phyloP scores from a whole-genome alignment of 371 early-diverging fungal species.

The Mucor piriformis region DNA sequence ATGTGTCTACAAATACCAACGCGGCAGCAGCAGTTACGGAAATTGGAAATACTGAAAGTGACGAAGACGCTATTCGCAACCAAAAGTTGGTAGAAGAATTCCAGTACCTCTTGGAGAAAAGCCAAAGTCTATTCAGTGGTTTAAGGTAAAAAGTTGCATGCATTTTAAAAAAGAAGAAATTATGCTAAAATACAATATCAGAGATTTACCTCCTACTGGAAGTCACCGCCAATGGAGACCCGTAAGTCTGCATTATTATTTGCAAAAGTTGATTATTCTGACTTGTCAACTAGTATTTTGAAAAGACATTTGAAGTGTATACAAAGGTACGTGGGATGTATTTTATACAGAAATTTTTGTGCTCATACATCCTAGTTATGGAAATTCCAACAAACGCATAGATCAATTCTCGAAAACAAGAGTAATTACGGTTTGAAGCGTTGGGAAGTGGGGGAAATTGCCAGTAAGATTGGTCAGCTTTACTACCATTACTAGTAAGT shows the following conservation, averaged over 20 bases:
- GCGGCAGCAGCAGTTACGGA: background rate
- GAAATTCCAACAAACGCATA: slow-evolving; percentile 93
- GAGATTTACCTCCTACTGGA: slow-evolving; percentile 79
- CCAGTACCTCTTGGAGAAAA: slow-evolving; percentile 93
- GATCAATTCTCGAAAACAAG: slow-evolving; percentile 81
- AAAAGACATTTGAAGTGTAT: slow-evolving; percentile 95
- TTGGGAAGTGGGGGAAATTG: slow-evolving; percentile 98
- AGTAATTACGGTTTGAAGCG: slow-evolving; percentile 92
- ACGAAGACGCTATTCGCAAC: slow-evolving; percentile 42
- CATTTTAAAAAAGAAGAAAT: background rate
- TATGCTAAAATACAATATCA: slow-evolving; percentile 2
- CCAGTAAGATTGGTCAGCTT: slow-evolving; percentile 95
- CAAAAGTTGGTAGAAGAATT: slow-evolving; percentile 82
- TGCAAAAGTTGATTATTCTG: background rate
- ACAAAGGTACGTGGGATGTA: slow-evolving; percentile 65
- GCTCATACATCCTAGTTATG: slow-evolving; percentile 67
- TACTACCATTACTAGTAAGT: slow-evolving; percentile 87
- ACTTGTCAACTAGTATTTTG: slow-evolving; percentile 71
- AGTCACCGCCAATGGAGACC: slow-evolving; percentile 79
- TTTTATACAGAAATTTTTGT: background rate
- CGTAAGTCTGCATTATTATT: slow-evolving; percentile 22
- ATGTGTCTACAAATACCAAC: background rate
- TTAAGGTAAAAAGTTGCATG: slow-evolving; percentile 60
- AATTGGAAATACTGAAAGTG: slow-evolving; percentile 12
- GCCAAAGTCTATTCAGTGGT: slow-evolving; percentile 95